Evolutionary conservation across 2,329 filamentous ascomycete species (phyloP), one percentile per base, ranked within the genome.

Genomic region (Colletotrichum agaves): DNA sequence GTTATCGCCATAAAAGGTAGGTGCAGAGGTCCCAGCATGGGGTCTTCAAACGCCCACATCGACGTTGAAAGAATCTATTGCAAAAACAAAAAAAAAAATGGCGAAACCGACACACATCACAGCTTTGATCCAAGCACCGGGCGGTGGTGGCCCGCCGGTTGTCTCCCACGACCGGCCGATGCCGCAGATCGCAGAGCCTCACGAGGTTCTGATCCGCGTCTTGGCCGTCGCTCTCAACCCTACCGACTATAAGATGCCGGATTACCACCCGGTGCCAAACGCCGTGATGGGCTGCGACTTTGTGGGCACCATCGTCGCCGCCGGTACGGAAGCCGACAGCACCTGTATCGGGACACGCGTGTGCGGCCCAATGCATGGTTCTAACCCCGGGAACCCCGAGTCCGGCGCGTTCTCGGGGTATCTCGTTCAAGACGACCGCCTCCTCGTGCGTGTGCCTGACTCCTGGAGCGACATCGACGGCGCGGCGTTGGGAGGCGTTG

Each of bases 281-380:
- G 70, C 71, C 31, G 62, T 72, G 12, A 60, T 58, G 56, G 77
- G 78, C 12, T 73, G 71, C 52, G 78, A 79, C 59, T 76, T 76
- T 31, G 70, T 74, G 4, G 78, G 76, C 6, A 55, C 63, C 8
- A 73, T 79, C 13, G 73, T 73, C 2, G 53, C 39, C 4, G 27
- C 76, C 4, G 76, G 76, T n/a, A 31, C 67, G 3, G 61, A 71
- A 23, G 69, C 69, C 5, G 57, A 62, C 4, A 46, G 33, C 27
- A 52, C 50, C 12, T 19, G 23, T 8, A 15, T 59, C 39, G 78
- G 77, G 50, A 78, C 77, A 56, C 70, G 73, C 5, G 77, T 79
- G 13, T 71, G 55, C 44, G 74, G 73, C 1, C 62, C 67, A 15
- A 68, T 72, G 10, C 65, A 69, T 11, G 71, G 69, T 21, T 60